Base-by-base conservation (phyloP, 2,329 filamentous ascomycete genomes). In the Diplodia corticola region DNA sequence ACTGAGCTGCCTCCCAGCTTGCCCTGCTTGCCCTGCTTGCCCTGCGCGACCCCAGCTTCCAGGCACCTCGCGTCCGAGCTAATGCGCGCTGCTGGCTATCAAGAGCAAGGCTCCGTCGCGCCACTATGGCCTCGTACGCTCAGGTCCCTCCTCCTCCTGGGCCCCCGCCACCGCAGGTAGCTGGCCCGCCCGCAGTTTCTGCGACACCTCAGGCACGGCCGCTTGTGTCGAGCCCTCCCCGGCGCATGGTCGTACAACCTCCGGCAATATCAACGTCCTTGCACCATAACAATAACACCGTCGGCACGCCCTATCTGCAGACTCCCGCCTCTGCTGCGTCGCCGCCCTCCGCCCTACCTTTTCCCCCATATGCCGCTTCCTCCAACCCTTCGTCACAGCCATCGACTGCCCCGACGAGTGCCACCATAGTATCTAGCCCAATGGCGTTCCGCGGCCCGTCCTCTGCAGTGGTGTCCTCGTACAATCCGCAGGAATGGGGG, bases 401-500 rank as follows among this genome's bases (percentile, higher is more conserved):
- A 51, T 72, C 74, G 37, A 70, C 75, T 40, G 75, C 75, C 67
- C 68, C 74, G 40, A 75, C 75, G 73, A 71, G 74, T 57, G 69
- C 74, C 20, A 75, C 74, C 24, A 73, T 75, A n/a, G 50, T 67
- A 49, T 65, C 68, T 12, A 76, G 75, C 59, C 74, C 76, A 57
- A 76, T 79, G 76, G 74, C 77, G 9, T 73, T 76, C 73, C 73
- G 74, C 70, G 73, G 69, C 67, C 66, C 68, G 64, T 67, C 73
- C 54, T 60, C 55, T 20, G 55, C 55, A 6, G 71, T 70, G 44
- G 73, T 74, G 46, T 74, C 76, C 73, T 72, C 69, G 1, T 84
- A 84, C 75, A 83, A 83, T 70, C 81, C 82, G 40, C 79, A 80
- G 70, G 80, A 83, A 78, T 84, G 81, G 82, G 77, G 74, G 70